A percentile compares a stretch with the other conserved stretches of the same genome.
These are phyloP conservation scores for Cadophora luteo-olivacea DNA, from an alignment of 2,329 filamentous ascomycete species.

Conservation along the genomic window DNA sequence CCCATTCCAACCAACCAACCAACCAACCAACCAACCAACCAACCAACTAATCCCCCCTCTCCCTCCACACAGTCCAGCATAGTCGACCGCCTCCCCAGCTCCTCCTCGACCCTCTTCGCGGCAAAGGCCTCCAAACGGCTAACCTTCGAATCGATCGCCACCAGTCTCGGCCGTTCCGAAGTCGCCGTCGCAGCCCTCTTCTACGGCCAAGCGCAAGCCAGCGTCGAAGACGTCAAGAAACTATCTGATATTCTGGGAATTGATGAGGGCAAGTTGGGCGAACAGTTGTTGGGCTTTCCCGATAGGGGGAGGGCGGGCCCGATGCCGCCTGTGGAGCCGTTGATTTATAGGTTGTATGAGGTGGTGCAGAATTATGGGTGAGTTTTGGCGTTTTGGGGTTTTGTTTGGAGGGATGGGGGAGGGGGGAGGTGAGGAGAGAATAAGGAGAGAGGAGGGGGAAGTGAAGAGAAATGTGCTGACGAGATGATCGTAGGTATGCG, in stretches of 20 bases:
- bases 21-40: no score
- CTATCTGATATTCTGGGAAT: conserved; percentile 72
- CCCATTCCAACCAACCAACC: neutral
- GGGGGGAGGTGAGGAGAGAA: no score
- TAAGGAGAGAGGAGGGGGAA: neutral
- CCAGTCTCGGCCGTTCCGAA: conserved; percentile 78
- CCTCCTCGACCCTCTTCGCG: conserved; percentile 76
- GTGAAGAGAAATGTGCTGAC: neutral
- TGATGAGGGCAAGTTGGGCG: conserved; percentile 59
- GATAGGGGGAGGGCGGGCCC: conserved; percentile 80
- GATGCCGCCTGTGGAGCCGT: conserved; percentile 83
- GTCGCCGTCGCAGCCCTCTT: conserved; percentile 91
- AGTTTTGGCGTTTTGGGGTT: no score
- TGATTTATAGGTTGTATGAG: conserved; percentile 76
- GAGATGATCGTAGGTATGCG: conserved; percentile 61
- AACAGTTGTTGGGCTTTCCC: conserved; percentile 70
- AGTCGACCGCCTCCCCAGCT: conserved; percentile 70
- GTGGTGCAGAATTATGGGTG: conserved; percentile 90
- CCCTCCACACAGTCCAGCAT: conserved; percentile 62
- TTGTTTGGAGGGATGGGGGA: neutral
- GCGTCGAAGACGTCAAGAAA: conserved; percentile 69
- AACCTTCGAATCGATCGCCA: conserved; percentile 79
- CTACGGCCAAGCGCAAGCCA: conserved; percentile 84
- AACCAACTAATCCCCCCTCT: neutral
- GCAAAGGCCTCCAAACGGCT: conserved; percentile 80